Percentiles rank a stretch among this genome's conserved stretches.
Evolutionary conservation across 2,329 filamentous ascomycete species (phyloP).

Genomic region (Pseudopyricularia cyperi): DNA sequence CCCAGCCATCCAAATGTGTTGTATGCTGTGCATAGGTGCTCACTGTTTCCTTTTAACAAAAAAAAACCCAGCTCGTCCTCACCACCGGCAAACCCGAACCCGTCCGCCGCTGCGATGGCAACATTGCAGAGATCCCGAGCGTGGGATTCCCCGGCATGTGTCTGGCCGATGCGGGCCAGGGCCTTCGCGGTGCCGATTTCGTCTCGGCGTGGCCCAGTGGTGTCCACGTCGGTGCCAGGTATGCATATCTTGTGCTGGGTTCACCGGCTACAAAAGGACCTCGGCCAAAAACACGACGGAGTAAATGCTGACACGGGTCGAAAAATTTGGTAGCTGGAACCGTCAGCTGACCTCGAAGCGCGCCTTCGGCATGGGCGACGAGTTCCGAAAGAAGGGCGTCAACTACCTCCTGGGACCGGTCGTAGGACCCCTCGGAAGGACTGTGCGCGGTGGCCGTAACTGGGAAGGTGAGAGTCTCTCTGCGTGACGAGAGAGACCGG

Average conservation of each 20-base stretch:
- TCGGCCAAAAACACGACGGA: not conserved
- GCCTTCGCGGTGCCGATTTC: conserved; percentile 27
- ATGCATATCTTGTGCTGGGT: not conserved
- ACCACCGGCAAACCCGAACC: conserved; percentile 52
- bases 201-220: conserved; percentile 28
- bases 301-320: not conserved
- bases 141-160: conserved; percentile 31
- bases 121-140: conserved; percentile 22
- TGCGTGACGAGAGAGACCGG: too few species aligned
- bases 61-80: conserved; percentile 41
- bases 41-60: not conserved
- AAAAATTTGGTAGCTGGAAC: conserved; percentile 48
- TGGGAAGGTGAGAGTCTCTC: conserved; percentile 30
- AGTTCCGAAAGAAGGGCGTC: conserved; percentile 65
- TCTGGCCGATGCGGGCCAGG: conserved; percentile 29
- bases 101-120: conserved; percentile 35
- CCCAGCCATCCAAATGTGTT: too few species aligned
- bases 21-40: too few species aligned
- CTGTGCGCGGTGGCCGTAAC: conserved; percentile 48
- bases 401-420: conserved; percentile 70
- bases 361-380: conserved; percentile 61
- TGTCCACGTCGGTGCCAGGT: conserved; percentile 27
- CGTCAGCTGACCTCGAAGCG: conserved; percentile 53
- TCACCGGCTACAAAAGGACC: too few species aligned
- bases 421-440: conserved; percentile 50